phyloP scores from a whole-genome alignment of 2,329 filamentous ascomycete genomes.

The Cercospora canescens region DNA sequence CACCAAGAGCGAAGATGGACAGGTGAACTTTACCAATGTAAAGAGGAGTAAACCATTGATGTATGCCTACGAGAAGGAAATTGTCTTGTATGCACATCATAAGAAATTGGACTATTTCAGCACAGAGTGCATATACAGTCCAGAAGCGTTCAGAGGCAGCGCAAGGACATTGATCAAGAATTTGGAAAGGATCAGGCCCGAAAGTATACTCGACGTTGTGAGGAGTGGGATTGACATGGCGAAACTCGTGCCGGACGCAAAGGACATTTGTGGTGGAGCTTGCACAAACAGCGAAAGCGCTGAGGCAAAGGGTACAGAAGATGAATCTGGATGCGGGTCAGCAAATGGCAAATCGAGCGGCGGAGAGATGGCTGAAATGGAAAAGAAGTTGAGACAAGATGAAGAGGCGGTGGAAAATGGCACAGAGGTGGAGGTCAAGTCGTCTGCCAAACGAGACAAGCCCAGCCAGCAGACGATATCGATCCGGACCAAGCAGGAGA shows the following conservation, averaged over 20 bases:
- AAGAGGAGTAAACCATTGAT: constrained; percentile 96
- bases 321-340: constrained; percentile 74
- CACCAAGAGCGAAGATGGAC: constrained; percentile 17
- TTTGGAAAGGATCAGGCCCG: constrained; percentile 86
- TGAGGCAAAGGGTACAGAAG: constrained; percentile 42
- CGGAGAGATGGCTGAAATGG: constrained; percentile 80
- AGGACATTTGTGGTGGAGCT: constrained; percentile 52
- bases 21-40: constrained; percentile 72
- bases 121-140: constrained; percentile 97
- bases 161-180: constrained; percentile 93
- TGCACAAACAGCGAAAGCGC: constrained; percentile 38
- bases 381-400: constrained; percentile 67
- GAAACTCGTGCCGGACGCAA: constrained; percentile 66
- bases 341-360: constrained; percentile 65
- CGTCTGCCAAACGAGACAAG: constrained; percentile 17
- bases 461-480: constrained; percentile 24
- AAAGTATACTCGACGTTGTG: constrained; percentile 92
- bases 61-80: constrained; percentile 98
- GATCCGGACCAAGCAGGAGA: constrained; percentile 37
- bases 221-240: constrained; percentile 96
- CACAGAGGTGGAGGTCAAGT: constrained; percentile 66
- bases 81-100: constrained; percentile 95
- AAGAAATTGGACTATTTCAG: constrained; percentile 97
- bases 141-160: constrained; percentile 92
- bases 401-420: constrained; percentile 55